Evolutionary conservation across 306 rosid genomes (phyloP), one percentile per base, ranked within the genome.

Genomic region (Senna tora): DNA sequence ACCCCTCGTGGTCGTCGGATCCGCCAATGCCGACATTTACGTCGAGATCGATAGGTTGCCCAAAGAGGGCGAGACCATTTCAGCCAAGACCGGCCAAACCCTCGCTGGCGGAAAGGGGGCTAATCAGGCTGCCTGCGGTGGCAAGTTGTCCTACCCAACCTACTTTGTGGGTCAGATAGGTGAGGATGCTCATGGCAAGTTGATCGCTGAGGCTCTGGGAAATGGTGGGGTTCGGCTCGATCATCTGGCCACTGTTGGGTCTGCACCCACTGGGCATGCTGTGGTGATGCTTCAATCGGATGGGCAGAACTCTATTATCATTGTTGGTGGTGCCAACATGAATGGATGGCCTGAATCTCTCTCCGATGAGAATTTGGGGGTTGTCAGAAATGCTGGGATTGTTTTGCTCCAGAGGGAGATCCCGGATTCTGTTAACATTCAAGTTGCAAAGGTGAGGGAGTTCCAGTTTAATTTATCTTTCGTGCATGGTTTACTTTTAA

Each of bases 381-480:
- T 89, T 53, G 83, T 94, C 9, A 77, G 82, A 33, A 79, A 57
- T n/a, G 96, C 96, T 34, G 97, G 98, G 65, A 91, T 91, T 52
- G 87, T 94, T 79, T 43, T 94, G 78, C 84, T 94, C 28, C 97
- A 91, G 92, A 87, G 98, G 74, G 98, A 94, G 88, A 89, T 94
- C 12, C 97, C 98, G 0, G 97, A 94, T 75, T 61, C 43, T 33
- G 89, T 91, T 67, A 93, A 91, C 46, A 65, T 85, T 76, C 94
- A 94, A 76, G 97, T 89, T 38, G 97, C 98, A 4, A 81, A 89
- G 98, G 98, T 93, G 47, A n/a, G 56, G 77, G 45, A 8, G n/a
- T 66, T 77, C 38, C 7, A 13, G 0, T 17, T 57, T 4, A 21
- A 33, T 52, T 21, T 9, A 58, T 21, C 2, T 25, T 38, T 46